These are phyloP conservation scores for Madurella mycetomatis DNA, from an alignment of 2,329 filamentous ascomycete species.

Conservation along the genomic window DNA sequence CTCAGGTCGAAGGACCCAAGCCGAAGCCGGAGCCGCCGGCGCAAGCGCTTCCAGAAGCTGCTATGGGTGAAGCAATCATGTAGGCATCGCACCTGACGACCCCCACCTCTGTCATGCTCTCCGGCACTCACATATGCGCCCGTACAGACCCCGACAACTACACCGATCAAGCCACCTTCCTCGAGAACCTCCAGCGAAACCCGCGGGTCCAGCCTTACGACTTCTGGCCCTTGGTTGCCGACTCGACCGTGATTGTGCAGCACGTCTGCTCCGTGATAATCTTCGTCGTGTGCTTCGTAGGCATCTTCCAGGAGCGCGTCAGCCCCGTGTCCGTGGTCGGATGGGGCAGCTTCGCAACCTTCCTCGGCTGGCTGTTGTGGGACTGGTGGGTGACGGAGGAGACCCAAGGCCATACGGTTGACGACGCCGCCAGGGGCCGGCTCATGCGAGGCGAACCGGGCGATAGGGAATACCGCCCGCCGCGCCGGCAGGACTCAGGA, in stretches of 20 bases:
- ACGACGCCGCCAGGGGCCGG: slow-evolving; percentile 34
- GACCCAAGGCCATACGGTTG: slow-evolving; percentile 50
- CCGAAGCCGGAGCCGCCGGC: slow-evolving; percentile 59
- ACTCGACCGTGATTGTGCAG: slow-evolving; percentile 94
- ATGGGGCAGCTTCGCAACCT: slow-evolving; percentile 76
- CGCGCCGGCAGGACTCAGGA: slow-evolving; percentile 21
- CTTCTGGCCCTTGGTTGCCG: slow-evolving; percentile 94
- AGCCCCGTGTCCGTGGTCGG: slow-evolving; percentile 85
- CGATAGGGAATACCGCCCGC: slow-evolving; percentile 19
- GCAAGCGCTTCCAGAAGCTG: slow-evolving; percentile 85
- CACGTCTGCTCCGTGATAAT: slow-evolving; percentile 94
- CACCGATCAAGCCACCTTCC: slow-evolving; percentile 92
- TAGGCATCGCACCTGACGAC: slow-evolving; percentile 38
- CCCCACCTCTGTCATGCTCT: neutral
- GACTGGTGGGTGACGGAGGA: slow-evolving; percentile 78
- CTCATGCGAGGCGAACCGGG: slow-evolving; percentile 32
- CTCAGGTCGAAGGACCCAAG: slow-evolving; percentile 51
- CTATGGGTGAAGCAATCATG: slow-evolving; percentile 97
- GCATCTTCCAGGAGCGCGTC: slow-evolving; percentile 82
- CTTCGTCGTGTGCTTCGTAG: slow-evolving; percentile 89
- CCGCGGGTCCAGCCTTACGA: slow-evolving; percentile 91
- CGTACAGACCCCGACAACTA: slow-evolving; percentile 89
- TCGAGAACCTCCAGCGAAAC: slow-evolving; percentile 93
- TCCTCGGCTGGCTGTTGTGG: slow-evolving; percentile 86
- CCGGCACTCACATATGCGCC: neutral